Evolutionary conservation across 1,139 yeast genomes (phyloP).

Genomic region (Geotrichum carabidarum): DNA sequence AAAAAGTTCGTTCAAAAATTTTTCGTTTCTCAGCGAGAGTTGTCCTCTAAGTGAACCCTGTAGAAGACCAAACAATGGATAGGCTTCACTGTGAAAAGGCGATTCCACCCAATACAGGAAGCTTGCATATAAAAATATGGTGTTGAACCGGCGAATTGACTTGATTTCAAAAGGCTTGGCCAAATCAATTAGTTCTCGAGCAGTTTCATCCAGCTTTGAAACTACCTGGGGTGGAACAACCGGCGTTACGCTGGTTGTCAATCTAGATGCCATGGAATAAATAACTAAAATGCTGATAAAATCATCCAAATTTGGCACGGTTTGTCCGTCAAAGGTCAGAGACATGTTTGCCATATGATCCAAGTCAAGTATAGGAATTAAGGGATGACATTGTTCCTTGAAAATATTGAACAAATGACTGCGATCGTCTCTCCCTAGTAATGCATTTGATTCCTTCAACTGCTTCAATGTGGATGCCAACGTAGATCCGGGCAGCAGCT

Average conservation of each 20-base stretch:
- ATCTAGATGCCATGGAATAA: background rate
- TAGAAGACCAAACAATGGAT: conserved; percentile 6
- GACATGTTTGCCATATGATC: background rate
- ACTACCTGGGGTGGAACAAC: background rate
- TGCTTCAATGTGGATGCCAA: background rate
- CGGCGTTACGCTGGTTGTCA: background rate
- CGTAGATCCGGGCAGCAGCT: background rate
- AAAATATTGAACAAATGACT: background rate
- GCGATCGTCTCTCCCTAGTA: background rate
- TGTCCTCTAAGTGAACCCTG: conserved; percentile 2
- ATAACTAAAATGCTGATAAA: background rate
- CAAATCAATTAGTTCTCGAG: background rate
- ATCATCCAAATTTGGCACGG: background rate
- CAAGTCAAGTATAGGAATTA: conserved; percentile 4
- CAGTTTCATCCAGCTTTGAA: conserved; percentile 2
- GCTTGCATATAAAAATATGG: background rate
- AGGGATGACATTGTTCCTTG: conserved; percentile 1
- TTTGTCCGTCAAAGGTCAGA: background rate
- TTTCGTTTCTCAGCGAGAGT: background rate
- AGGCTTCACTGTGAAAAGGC: background rate
- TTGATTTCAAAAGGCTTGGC: conserved; percentile 2
- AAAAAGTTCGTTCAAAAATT: background rate
- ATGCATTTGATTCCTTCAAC: background rate
- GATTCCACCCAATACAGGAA: conserved; percentile 4
- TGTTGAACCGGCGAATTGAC: background rate